Evolutionary conservation across 257 asterid species (phyloP), one percentile per base, ranked within the genome.

Genomic region (Avicennia marina): DNA sequence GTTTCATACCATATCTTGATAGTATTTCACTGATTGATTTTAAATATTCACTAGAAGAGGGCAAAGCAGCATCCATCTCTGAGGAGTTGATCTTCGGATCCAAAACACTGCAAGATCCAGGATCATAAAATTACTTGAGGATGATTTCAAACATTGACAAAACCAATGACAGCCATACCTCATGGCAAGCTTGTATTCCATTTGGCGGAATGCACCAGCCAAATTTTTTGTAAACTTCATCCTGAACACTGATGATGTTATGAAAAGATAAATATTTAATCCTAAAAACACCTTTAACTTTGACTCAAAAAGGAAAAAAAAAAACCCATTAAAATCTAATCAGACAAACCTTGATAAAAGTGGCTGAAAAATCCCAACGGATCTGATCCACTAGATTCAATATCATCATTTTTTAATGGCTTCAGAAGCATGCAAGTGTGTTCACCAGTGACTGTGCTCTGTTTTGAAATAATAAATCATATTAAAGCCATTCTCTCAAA

Each of bases 131-230:
- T 67, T 60, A 56, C 42, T 15, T 39, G 50, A 48, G 63, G 39
- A 32, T 12, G 56, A 45, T 53, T 51, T 24, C 27, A 43, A 31
- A 22, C 70, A 24, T 29, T 36, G 56, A 64, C 12, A 56, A 53
- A 58, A 43, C 39, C 42, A 42, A 53, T 58, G 18, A 56, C 51
- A 32, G 24, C 26, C 81, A 67, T 61, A 84, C 98, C 96, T 81
- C 97, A 93, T 78, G 15, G 97, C 97, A 68, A 93, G 97, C 85
- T 83, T 93, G 83, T 72, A 84, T n/a, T 93, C 94, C 97, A 93
- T 93, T 66, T 63, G 54, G 19, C 78, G 78, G 67, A 85, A 93
- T 67, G 71, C 51, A 43, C 77, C 72, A 56, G 69, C 63, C 63
- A 93, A 66, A 56, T 64, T 72, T 61, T 73, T 75, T 2, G 68